phyloP scores from a whole-genome alignment of 306 rosid species.

The Pachyrhizus erosus region DNA sequence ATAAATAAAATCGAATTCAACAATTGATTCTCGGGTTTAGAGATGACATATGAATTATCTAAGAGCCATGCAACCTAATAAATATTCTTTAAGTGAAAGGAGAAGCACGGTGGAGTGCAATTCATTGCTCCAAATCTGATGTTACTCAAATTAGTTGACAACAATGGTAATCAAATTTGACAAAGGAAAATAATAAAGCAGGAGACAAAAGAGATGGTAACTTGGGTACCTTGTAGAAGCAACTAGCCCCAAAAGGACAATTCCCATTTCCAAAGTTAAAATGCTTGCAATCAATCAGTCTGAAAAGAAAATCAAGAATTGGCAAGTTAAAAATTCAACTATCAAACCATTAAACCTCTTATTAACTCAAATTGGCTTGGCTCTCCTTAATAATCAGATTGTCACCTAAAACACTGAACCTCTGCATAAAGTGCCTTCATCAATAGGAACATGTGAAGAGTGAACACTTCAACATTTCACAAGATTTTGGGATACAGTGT shows the following conservation, averaged over 20 bases:
- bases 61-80: neutral
- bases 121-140: slow-evolving; percentile 16
- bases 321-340: slow-evolving; percentile 12
- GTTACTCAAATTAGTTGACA: slow-evolving; percentile 17
- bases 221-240: slow-evolving; percentile 86
- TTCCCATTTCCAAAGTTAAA: slow-evolving; percentile 85
- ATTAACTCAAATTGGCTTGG: neutral
- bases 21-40: neutral
- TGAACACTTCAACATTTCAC: neutral
- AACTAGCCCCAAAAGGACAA: slow-evolving; percentile 85
- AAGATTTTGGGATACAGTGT: neutral
- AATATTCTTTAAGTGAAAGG: neutral
- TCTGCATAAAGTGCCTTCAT: neutral
- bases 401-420: neutral
- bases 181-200: neutral
- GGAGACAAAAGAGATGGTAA: slow-evolving; percentile 9
- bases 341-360: slow-evolving; percentile 4
- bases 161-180: slow-evolving; percentile 21
- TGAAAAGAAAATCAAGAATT: slow-evolving; percentile 39
- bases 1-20: slow-evolving; percentile 25
- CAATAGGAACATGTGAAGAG: slow-evolving; percentile 7
- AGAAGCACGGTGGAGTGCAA: neutral
- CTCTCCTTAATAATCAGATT: neutral
- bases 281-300: slow-evolving; percentile 95
- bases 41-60: slow-evolving; percentile 3